phyloP scores from a whole-genome alignment of 176 grass and related monocot genomes.

The Leersia perrieri region DNA sequence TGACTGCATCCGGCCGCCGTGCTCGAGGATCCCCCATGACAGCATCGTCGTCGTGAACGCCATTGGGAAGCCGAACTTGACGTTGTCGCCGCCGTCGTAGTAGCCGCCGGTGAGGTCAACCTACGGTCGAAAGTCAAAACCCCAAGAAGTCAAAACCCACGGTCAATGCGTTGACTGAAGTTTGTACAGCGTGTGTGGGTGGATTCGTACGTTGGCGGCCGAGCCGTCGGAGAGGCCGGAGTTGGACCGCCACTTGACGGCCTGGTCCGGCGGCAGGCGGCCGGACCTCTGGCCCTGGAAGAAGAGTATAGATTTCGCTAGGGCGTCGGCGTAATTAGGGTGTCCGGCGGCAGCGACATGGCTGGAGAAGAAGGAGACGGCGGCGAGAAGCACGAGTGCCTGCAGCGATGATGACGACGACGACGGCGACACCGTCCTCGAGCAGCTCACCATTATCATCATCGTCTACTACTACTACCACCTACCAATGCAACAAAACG shows the following conservation, averaged over 20 bases:
- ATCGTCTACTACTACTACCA: not conserved
- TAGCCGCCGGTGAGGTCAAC: slow-evolving; percentile 78
- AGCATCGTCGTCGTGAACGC: slow-evolving; percentile 87
- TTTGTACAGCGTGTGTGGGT: not conserved
- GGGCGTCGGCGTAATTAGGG: slow-evolving; percentile 69
- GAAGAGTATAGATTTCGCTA: slow-evolving; percentile 75
- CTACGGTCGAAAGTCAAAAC: slow-evolving; percentile 17
- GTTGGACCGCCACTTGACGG: slow-evolving; percentile 69
- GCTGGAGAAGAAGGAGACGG: not conserved
- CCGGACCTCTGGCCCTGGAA: slow-evolving; percentile 92
- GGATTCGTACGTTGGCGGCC: slow-evolving; percentile 53
- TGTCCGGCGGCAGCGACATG: slow-evolving; percentile 25
- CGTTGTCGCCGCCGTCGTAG: slow-evolving; percentile 95
- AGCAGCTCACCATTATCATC: not conserved
- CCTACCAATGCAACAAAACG: not conserved
- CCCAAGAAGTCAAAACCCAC: too few relatives aligned
- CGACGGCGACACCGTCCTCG: not conserved
- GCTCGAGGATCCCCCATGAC: slow-evolving; percentile 70
- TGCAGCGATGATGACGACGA: not conserved
- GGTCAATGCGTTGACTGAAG: not conserved
- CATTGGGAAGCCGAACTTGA: slow-evolving; percentile 83
- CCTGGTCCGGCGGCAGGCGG: slow-evolving; percentile 59
- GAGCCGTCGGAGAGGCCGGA: slow-evolving; percentile 81
- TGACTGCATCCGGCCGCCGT: slow-evolving; percentile 44
- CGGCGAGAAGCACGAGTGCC: slow-evolving; percentile 15